Base-by-base conservation (phyloP, 139 green algal species). In the Coccomyxa sp. region DNA sequence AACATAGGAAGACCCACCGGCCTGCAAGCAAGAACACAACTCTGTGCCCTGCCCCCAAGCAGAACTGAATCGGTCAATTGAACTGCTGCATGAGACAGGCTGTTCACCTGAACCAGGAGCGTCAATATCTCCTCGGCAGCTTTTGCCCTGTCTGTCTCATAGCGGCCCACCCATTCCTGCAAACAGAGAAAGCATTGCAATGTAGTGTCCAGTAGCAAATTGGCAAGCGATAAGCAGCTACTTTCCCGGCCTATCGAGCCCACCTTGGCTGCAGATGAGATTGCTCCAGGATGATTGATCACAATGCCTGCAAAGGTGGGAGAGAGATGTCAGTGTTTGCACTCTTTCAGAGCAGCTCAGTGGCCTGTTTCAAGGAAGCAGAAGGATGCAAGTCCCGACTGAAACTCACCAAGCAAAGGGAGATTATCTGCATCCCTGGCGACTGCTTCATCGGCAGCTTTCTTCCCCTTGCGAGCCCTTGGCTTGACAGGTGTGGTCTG, bases 141-240 rank as follows among this genome's bases (percentile, higher is more conserved):
- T 12, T 74, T 71, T 7, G 82, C 51, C 27, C 85, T 81, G 79
- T 90, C 32, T 0, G 74, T 71, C 67, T 81, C 66, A 79, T 94
- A 95, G 0, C 85, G 79, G 27, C 91, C 81, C 30, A 92, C 86
- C 92, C 92, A 95, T 32, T 92, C 89, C 89, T 93, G 82, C n/a
- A 82, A 63, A 27, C 30, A 77, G 23, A 71, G 18, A 1, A 71
- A 21, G 10, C 63, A 28, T 71, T 71, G 63, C 18, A 25, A 28
- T 25, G 18, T 71, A 51, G 38, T 51, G 38, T 51, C 38, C 38
- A 51, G 7, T 7, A 51, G 38, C 63, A 14, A 25, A 9, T 25
- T 71, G 18, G 63, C 63, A 71, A 71, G 21, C 18, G 1, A 1
- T 9, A 28, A 1, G 63, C 63, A 11, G 63, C 9, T 71, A 9